phyloP scores from a whole-genome alignment of 495 filamentous ascomycete species.

The Hypoxylon fuscum region DNA sequence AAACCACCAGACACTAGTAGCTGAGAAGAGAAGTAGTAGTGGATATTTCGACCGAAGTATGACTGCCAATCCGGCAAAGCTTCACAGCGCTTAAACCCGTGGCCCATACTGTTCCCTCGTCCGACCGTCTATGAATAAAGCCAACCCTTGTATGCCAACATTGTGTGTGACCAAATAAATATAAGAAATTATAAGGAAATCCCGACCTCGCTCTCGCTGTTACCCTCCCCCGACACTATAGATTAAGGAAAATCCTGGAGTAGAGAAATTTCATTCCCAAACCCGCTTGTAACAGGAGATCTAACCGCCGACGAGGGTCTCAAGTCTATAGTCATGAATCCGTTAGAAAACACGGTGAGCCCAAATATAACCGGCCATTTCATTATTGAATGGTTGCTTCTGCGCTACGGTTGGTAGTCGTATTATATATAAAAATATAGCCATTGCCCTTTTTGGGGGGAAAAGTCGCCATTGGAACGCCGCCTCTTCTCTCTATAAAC shows the following conservation, averaged over 20 bases:
- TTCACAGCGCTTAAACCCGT: constrained; percentile 25
- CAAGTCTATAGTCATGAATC: constrained; percentile 47
- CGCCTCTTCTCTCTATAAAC: constrained; percentile 43
- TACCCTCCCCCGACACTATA: constrained; percentile 13
- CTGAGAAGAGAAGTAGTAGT: constrained; percentile 39
- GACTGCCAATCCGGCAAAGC: constrained; percentile 32
- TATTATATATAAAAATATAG: constrained; percentile 35
- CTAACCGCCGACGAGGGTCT: constrained; percentile 45
- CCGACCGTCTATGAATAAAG: constrained; percentile 38
- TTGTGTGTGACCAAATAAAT: constrained; percentile 24
- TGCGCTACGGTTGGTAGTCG: constrained; percentile 28
- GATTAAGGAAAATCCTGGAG: constrained; percentile 27
- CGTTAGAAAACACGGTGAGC: constrained; percentile 32
- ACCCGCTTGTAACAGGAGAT: constrained; percentile 39
- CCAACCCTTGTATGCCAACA: constrained; percentile 33
- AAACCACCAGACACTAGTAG: constrained; percentile 13
- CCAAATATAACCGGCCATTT: constrained; percentile 24
- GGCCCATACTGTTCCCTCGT: constrained; percentile 20
- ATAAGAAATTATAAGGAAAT: constrained; percentile 17
- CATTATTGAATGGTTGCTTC: constrained; percentile 22
- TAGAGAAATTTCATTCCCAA: constrained; percentile 29
- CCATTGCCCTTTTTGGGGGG: constrained; percentile 22
- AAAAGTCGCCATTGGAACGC: constrained; percentile 35
- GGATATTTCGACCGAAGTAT: constrained; percentile 24
- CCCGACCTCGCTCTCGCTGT: constrained; percentile 5